Conservation (phyloP, 1,284 basidiomycete species). For the Porogramme epimiltina region DNA sequence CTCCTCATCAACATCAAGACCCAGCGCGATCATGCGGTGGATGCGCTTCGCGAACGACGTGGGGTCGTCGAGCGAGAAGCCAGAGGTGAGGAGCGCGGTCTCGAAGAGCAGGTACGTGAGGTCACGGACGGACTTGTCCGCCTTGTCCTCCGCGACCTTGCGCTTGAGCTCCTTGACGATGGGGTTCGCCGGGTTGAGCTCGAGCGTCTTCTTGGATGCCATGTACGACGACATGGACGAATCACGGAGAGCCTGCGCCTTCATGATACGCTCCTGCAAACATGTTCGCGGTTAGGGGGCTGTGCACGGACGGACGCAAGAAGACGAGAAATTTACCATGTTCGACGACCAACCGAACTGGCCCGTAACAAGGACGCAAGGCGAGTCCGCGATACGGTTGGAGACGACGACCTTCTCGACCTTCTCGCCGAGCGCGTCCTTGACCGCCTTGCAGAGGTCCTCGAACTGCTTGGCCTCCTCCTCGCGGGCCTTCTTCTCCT, state of each 20-base stretch:
- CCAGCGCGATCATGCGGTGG: conserved; percentile 93
- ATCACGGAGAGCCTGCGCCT: conserved; percentile 98
- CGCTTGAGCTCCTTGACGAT: conserved; percentile 96
- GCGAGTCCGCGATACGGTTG: conserved; percentile 96
- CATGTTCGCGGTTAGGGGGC: conserved; percentile 14
- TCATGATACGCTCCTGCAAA: conserved; percentile 94
- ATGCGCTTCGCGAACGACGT: conserved; percentile 95
- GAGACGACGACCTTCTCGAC: conserved; percentile 99
- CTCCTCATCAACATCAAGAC: conserved; percentile 83
- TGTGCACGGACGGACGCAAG: not conserved
- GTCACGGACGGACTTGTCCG: conserved; percentile 98
- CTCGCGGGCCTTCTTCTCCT: conserved; percentile 94
- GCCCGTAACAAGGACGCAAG: conserved; percentile 96
- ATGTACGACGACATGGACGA: conserved; percentile 99
- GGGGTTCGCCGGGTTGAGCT: conserved; percentile 93
- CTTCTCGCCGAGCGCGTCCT: conserved; percentile 98
- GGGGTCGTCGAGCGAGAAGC: conserved; percentile 95
- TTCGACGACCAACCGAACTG: conserved; percentile 99
- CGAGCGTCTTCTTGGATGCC: conserved; percentile 98
- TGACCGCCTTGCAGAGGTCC: conserved; percentile 93
- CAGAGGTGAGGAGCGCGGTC: conserved; percentile 92
- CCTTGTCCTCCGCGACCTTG: conserved; percentile 96
- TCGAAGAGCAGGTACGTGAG: conserved; percentile 96
- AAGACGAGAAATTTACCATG: conserved; percentile 63
- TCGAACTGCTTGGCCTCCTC: conserved; percentile 84